Evolutionary conservation across 2,329 filamentous ascomycete species (phyloP).

Genomic region (Arthrinium puccinioides): DNA sequence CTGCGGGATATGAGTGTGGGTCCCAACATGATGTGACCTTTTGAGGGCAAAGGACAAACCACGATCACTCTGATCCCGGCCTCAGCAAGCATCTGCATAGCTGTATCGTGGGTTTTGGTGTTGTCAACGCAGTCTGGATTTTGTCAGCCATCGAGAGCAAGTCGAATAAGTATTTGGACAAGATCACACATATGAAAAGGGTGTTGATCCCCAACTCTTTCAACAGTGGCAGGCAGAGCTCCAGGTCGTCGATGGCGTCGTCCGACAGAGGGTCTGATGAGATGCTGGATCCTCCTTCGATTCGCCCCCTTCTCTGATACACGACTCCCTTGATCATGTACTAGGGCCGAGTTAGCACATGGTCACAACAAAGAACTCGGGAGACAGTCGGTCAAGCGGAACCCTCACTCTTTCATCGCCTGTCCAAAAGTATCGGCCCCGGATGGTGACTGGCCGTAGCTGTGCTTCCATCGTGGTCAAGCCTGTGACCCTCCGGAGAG

Average conservation of each 20-base stretch:
- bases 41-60: constrained; percentile 9
- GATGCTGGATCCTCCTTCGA: not conserved
- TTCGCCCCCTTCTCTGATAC: constrained; percentile 7
- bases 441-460: constrained; percentile 9
- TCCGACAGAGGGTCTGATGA: constrained; percentile 12
- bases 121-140: constrained; percentile 9
- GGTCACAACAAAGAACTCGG: not conserved
- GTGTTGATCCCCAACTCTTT: constrained; percentile 18
- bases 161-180: not conserved
- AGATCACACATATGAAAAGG: constrained; percentile 13
- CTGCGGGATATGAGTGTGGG: not conserved
- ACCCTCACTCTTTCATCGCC: constrained; percentile 11
- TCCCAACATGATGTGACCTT: not conserved
- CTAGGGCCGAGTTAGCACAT: constrained; percentile 3
- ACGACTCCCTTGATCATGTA: constrained; percentile 17
- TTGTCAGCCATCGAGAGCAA: not conserved
- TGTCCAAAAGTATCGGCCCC: constrained; percentile 14
- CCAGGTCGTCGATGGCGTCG: constrained; percentile 12
- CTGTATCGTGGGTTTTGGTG: constrained; percentile 12
- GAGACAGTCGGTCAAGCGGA: not conserved
- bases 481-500: too few species aligned
- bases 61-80: constrained; percentile 19
- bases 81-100: constrained; percentile 15
- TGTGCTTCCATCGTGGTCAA: not conserved
- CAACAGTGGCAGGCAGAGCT: constrained; percentile 15